A percentile compares a stretch with the other conserved stretches of the same genome.
Evolutionary conservation across 371 early-diverging fungal species (phyloP).

Genomic region (Syncephalastrum racemosum): DNA sequence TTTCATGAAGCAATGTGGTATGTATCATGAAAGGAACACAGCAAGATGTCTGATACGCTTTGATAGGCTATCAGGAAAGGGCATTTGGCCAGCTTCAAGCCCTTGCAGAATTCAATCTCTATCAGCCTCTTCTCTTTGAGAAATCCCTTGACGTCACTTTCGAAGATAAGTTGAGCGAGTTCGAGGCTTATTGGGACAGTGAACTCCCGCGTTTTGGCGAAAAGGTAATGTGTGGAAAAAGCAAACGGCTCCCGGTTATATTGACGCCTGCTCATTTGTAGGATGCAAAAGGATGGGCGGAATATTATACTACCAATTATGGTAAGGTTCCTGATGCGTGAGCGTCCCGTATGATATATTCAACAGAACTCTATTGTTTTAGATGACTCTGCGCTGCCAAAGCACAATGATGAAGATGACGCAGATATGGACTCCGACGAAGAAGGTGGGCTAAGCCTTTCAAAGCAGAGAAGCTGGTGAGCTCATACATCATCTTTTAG

Average conservation of each 20-base stretch:
- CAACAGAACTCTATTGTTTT: no score
- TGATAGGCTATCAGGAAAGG: slow-evolving; percentile 71
- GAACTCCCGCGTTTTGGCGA: slow-evolving; percentile 80
- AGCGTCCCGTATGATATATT: not conserved
- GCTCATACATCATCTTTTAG: no score
- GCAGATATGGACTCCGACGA: no score
- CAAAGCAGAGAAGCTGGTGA: no score
- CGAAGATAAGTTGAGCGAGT: slow-evolving; percentile 52
- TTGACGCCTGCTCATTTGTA: slow-evolving; percentile 6
- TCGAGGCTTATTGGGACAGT: slow-evolving; percentile 79
- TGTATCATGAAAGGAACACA: not conserved
- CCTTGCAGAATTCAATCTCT: slow-evolving; percentile 70
- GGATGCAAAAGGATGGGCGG: slow-evolving; percentile 62
- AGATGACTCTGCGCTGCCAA: no score
- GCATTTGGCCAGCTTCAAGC: slow-evolving; percentile 72
- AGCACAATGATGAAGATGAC: no score
- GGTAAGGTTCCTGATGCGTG: slow-evolving; percentile 15
- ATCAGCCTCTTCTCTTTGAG: slow-evolving; percentile 48
- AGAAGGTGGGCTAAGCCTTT: no score
- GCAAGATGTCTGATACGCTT: not conserved
- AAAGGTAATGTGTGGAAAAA: slow-evolving; percentile 28
- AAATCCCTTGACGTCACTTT: slow-evolving; percentile 22
- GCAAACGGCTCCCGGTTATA: not conserved
- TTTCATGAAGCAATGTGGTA: slow-evolving; percentile 69
- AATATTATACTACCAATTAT: slow-evolving; percentile 21